Conservation (phyloP, 164 flowering plant genomes). For the Sextonia rubra region DNA sequence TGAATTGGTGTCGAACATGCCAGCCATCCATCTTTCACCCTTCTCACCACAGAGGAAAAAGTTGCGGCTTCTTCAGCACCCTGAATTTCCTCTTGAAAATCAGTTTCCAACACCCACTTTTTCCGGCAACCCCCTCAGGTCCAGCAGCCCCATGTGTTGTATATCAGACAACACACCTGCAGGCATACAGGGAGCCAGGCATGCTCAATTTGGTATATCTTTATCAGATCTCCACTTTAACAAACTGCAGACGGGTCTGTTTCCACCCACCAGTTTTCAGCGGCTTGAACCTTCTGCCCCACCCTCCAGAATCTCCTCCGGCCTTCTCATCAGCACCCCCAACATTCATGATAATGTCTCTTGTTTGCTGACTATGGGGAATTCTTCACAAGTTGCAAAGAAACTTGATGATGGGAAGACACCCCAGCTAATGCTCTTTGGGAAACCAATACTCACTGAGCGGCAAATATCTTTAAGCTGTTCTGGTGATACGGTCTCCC, state of each 20-base stretch:
- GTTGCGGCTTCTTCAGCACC: constrained; percentile 52
- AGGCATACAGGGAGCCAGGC: constrained; percentile 99
- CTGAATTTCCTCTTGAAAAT: constrained; percentile 56
- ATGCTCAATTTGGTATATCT: constrained; percentile 67
- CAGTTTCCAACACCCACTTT: constrained; percentile 34
- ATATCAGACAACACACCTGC: constrained; percentile 56
- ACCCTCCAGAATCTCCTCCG: constrained; percentile 28
- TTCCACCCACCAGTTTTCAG: constrained; percentile 37
- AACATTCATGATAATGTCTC: constrained; percentile 51
- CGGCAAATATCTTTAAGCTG: constrained; percentile 51
- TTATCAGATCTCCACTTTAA: constrained; percentile 62
- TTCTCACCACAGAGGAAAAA: constrained; percentile 85
- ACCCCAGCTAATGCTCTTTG: constrained; percentile 69
- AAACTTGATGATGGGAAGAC: constrained; percentile 36
- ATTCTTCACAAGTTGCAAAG: constrained; percentile 30
- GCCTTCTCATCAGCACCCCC: constrained; percentile 17
- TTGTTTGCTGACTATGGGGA: constrained; percentile 70
- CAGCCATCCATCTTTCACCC: constrained; percentile 62
- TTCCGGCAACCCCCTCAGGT: constrained; percentile 34
- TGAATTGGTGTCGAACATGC: constrained; percentile 84
- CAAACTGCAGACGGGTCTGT: constrained; percentile 49
- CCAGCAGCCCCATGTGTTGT: constrained; percentile 30
- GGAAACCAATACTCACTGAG: constrained; percentile 79
- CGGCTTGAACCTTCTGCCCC: constrained; percentile 26
- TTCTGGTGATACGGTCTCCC: constrained; percentile 40